Evolutionary conservation across 2,329 filamentous ascomycete species (phyloP), one percentile per base, ranked within the genome.

Genomic region (Alternaria sp.): DNA sequence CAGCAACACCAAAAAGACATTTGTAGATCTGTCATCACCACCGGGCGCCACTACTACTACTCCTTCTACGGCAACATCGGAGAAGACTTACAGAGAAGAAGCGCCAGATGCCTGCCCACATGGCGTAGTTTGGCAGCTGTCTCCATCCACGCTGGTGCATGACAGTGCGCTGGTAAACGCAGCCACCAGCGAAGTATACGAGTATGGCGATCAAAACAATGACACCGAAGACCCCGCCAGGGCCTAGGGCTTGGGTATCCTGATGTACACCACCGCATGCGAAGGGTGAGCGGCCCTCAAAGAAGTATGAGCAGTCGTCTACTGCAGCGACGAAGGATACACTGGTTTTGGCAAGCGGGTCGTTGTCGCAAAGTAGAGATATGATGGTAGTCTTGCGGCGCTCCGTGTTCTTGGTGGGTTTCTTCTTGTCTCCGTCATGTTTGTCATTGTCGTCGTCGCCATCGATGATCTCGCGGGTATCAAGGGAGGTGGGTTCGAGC

Each of bases 101-200:
- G 68, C 85, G 88, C 80, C 91, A 88, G 62, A 97, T 91, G 54
- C 92, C 90, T 29, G 92, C 88, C 95, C 95, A 99, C 68, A 97
- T 85, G 68, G 86, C 88, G 80, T 95, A 97, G 80, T 99, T 98
- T 52, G 95, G 95, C 68, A 97, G 81, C 78, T 99, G 95, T 68
- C 91, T 87, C 95, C 94, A 98, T 46, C 95, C 95, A 62, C 95
- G 86, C 69, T 96, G 93, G 76, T 99, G 92, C 79, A 93, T 90
- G 57, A 99, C 93, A 31, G 92, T 96, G 59, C 95, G 88, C 78
- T 97, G 94, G 82, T 98, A 99, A 63, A 97, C 93, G 69, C 96
- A 90, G 72, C 95, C 95, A 67, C 95, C 95, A 36, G 96, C 85
- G 54, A 97, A 82, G 78, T 99, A 99, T 23, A 95, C 95, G 9